Percentiles rank a stretch among this genome's conserved stretches.
phyloP scores from a whole-genome alignment of 1,284 basidiomycete species.

The Vanrija pseudolonga region DNA sequence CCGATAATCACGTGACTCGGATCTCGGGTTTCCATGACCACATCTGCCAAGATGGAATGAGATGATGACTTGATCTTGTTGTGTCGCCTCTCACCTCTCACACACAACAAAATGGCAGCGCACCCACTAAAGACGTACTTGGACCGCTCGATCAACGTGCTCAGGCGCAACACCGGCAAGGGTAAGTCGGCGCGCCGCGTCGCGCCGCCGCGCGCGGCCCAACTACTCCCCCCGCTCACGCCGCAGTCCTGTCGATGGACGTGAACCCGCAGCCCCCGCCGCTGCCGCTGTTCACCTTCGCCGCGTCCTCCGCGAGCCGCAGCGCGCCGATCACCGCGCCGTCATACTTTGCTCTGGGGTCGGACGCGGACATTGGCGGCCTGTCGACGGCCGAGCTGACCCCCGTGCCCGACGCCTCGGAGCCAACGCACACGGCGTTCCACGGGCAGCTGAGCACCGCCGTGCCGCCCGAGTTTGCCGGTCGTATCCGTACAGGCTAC shows the following conservation, averaged over 20 bases:
- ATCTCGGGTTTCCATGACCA: too few species aligned
- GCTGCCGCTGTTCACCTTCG: constrained; percentile 35
- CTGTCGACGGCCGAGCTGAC: constrained; percentile 33
- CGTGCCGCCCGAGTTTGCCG: constrained; percentile 39
- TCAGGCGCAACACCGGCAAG: constrained; percentile 33
- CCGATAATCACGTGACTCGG: too few species aligned
- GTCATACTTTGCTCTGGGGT: constrained; percentile 32
- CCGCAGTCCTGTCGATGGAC: constrained; percentile 36
- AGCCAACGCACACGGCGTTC: constrained; percentile 29
- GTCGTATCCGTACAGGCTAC: constrained; percentile 51
- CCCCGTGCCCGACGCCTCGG: constrained; percentile 16
- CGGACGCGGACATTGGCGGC: constrained; percentile 45
- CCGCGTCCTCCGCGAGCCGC: constrained; percentile 3
- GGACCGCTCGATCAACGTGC: constrained; percentile 35
- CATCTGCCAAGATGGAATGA: too few species aligned
- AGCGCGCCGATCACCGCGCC: constrained; percentile 15
- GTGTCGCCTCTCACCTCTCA: background rate
- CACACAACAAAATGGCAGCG: constrained; percentile 14
- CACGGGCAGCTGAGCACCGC: constrained; percentile 41
- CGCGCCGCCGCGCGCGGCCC: background rate
- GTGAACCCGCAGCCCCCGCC: constrained; percentile 21
- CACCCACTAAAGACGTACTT: constrained; percentile 37
- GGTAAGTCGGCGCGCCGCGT: constrained; percentile 19
- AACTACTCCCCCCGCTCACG: background rate
- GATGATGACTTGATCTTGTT: too few species aligned